Conservation (phyloP, 495 filamentous ascomycete genomes). For the Lepidopterella palustris region DNA sequence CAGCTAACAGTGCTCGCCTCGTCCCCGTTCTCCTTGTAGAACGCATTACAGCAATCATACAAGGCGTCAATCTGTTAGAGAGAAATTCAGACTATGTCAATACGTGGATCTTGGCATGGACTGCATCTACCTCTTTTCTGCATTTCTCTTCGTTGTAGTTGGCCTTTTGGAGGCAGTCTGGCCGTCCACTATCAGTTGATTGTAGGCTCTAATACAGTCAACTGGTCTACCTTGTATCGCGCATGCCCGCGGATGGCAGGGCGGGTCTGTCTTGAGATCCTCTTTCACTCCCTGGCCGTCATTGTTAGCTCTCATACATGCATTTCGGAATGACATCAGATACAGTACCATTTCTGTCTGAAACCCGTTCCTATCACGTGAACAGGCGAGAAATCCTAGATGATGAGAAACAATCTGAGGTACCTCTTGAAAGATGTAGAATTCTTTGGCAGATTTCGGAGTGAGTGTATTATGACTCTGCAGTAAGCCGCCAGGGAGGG, state of each 20-base stretch:
- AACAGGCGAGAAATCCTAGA: conserved; percentile 17
- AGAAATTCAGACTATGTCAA: not conserved
- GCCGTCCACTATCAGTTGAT: conserved; percentile 19
- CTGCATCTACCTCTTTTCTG: conserved; percentile 38
- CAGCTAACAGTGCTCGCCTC: conserved; percentile 72
- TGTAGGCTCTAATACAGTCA: conserved; percentile 6
- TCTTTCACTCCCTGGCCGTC: conserved; percentile 45
- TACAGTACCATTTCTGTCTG: not conserved
- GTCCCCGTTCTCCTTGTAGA: conserved; percentile 78
- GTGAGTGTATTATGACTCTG: too few relatives aligned
- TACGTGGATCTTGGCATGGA: not conserved
- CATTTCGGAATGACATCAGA: conserved; percentile 6
- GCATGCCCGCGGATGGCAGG: conserved; percentile 86
- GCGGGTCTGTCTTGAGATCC: conserved; percentile 66
- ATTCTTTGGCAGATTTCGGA: too few relatives aligned
- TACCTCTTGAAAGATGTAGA: too few relatives aligned
- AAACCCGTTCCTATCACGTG: conserved; percentile 20
- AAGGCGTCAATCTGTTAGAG: conserved; percentile 67
- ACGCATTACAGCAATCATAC: conserved; percentile 88
- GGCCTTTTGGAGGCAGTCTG: conserved; percentile 78
- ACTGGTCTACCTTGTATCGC: conserved; percentile 71
- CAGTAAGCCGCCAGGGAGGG: too few relatives aligned
- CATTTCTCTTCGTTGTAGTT: conserved; percentile 87
- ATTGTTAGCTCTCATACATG: conserved; percentile 4
- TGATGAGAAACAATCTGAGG: too few relatives aligned